phyloP scores from a whole-genome alignment of 2,329 filamentous ascomycete genomes.

The Rhytidhysteron rufulum region DNA sequence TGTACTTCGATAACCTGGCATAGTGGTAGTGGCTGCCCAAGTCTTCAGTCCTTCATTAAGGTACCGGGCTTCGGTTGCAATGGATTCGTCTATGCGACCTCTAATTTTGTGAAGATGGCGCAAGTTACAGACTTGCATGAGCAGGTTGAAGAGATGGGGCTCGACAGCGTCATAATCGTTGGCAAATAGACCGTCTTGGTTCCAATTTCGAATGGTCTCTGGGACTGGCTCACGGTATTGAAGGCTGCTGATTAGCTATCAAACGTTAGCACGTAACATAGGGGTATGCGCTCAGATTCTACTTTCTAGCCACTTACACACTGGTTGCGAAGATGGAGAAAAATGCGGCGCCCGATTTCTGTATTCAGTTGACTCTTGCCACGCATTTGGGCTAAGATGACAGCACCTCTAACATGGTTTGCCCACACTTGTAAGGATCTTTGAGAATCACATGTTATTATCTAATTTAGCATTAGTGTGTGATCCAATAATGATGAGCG shows the following conservation, averaged over 20 bases:
- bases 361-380: constrained; percentile 8
- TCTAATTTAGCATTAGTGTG: constrained; percentile 8
- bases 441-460: constrained; percentile 10
- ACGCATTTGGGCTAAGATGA: constrained; percentile 7
- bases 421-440: constrained; percentile 7
- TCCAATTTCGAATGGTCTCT: neutral
- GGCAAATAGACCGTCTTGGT: neutral
- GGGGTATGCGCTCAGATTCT: too few species aligned
- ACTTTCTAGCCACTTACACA: neutral
- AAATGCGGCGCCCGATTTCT: constrained; percentile 10
- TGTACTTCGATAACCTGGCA: neutral
- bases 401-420: constrained; percentile 14
- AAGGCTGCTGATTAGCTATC: neutral
- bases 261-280: too few species aligned
- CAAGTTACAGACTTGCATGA: neutral
- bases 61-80: neutral
- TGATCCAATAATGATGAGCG: neutral
- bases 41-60: neutral
- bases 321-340: constrained; percentile 8
- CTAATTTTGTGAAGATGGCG: neutral
- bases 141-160: neutral
- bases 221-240: constrained; percentile 1
- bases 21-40: neutral
- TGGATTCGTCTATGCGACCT: neutral
- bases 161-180: neutral